Percentiles rank a stretch among this genome's conserved stretches.
These are phyloP conservation scores for Ogataea naganishii DNA, from an alignment of 805 yeast genomes.

Conservation along the genomic window DNA sequence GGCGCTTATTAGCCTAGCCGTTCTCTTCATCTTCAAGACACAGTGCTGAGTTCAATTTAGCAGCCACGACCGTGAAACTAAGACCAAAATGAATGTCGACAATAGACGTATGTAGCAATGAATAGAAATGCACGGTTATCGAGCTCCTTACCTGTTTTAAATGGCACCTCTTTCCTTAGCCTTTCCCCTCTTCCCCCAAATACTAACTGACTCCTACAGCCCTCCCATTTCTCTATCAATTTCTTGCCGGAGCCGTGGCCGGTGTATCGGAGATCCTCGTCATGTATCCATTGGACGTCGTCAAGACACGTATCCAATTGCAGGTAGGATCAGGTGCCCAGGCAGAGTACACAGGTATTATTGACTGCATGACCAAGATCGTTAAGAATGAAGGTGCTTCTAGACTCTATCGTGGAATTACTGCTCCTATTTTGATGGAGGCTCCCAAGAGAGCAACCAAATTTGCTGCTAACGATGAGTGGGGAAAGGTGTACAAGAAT, in stretches of 20 bases:
- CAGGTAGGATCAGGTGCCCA: slow-evolving; percentile 48
- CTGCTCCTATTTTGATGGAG: slow-evolving; percentile 97
- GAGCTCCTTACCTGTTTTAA: too few species aligned
- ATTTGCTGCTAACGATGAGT: slow-evolving; percentile 96
- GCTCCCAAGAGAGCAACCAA: slow-evolving; percentile 99
- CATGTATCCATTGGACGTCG: slow-evolving; percentile 96
- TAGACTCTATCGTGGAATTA: slow-evolving; percentile 84
- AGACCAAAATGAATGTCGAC: slow-evolving; percentile 9
- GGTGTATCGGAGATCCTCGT: slow-evolving; percentile 93
- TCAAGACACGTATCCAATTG: slow-evolving; percentile 92
- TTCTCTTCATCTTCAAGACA: too few species aligned
- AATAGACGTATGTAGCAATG: slow-evolving; percentile 12
- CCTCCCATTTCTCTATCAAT: slow-evolving; percentile 90
- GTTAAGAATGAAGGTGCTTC: slow-evolving; percentile 78
- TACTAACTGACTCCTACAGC: slow-evolving; percentile 24
- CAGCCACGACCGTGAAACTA: too few species aligned
- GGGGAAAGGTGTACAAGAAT: slow-evolving; percentile 76
- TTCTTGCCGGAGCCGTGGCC: slow-evolving; percentile 86
- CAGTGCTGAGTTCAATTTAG: too few species aligned
- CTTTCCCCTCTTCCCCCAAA: neutral
- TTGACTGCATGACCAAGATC: slow-evolving; percentile 79
- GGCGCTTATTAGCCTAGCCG: too few species aligned
- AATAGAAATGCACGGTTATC: too few species aligned
- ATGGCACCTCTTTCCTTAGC: neutral
- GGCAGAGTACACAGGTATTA: slow-evolving; percentile 71